Percentiles rank a stretch among this genome's conserved stretches.
Evolutionary conservation across 169 alveolate species (phyloP).

Genomic region (Plasmodium ovale): DNA sequence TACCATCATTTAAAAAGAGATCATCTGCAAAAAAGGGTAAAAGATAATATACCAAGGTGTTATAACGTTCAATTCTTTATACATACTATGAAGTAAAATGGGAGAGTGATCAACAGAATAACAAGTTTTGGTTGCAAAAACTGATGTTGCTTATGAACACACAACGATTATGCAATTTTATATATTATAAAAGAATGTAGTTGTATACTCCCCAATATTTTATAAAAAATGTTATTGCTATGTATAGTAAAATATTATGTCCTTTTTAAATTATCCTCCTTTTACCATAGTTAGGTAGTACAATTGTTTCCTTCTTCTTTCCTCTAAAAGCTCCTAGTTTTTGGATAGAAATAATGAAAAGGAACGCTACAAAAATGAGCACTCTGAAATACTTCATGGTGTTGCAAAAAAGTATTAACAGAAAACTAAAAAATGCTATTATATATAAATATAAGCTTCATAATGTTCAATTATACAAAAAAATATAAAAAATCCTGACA

Average conservation of each 20-base stretch:
- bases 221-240: too few species aligned
- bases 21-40: slow-evolving; percentile 25
- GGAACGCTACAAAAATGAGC: slow-evolving; percentile 3
- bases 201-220: too few species aligned
- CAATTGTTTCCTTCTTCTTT: slow-evolving; percentile 15
- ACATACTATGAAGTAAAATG: too few species aligned
- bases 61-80: too few species aligned
- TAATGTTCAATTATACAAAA: not conserved
- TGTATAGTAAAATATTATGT: slow-evolving; percentile 2
- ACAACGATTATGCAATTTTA: too few species aligned
- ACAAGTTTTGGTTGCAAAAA: too few species aligned
- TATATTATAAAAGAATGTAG: too few species aligned
- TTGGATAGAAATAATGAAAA: slow-evolving; percentile 19
- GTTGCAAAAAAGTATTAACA: slow-evolving; percentile 1
- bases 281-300: slow-evolving; percentile 9
- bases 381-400: slow-evolving; percentile 14
- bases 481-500: too few species aligned
- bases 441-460: slow-evolving; percentile 2
- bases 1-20: not conserved
- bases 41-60: not conserved
- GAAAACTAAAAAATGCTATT: not conserved
- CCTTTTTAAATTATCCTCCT: not conserved
- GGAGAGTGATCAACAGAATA: too few species aligned
- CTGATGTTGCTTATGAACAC: too few species aligned
- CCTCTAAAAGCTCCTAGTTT: slow-evolving; percentile 11